Evolutionary conservation across 495 filamentous ascomycete species (phyloP), one percentile per base, ranked within the genome.

Genomic region (Cercophora sp.): DNA sequence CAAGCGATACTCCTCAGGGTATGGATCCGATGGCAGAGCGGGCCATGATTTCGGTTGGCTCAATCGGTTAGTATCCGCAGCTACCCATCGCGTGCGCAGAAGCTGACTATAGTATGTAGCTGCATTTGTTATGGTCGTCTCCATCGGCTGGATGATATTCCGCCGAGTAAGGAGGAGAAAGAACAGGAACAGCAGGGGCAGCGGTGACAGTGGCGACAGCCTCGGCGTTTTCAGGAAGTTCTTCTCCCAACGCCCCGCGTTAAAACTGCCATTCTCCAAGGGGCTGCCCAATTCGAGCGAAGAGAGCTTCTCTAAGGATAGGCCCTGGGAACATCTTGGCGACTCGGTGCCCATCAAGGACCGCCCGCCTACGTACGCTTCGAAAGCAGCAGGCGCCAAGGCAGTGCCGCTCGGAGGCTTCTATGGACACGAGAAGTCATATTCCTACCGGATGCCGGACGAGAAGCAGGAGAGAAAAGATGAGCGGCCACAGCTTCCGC

Each of bases 1-100:
- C 46, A 5, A 15, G 11, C 8, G 53, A 62, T 29, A 26, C 47
- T 23, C 9, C 31, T 13, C 27, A 34, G 5, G 41, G 51, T 0
- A 54, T 74, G 35, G 61, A 68, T 57, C 57, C 61, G 9, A 67
- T 63, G 41, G 64, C 67, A 6, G 70, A 80, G 54, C 68, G 69
- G 25, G 55, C 72, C 13, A 51, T 79, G 48, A 69, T 80, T 51
- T 74, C 74, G 24, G 68, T 68, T 10, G 75, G 76, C 15, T 64
- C 75, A 15, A 78, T 80, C 52, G 74, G 77, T 79, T 63, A 57
- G 67, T 58, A 15, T 22, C 13, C 29, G 29, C 16, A 32, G 22
- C 4, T 24, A 2, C 11, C 24, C 3, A 13, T 15, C 11, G n/a
- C 19, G 6, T 1, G 6, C 10, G 35, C 3, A 16, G 9, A 55